These are phyloP conservation scores for Aspergillus oerlinghausenensis DNA, from an alignment of 2,329 filamentous ascomycete genomes.

Conservation along the genomic window DNA sequence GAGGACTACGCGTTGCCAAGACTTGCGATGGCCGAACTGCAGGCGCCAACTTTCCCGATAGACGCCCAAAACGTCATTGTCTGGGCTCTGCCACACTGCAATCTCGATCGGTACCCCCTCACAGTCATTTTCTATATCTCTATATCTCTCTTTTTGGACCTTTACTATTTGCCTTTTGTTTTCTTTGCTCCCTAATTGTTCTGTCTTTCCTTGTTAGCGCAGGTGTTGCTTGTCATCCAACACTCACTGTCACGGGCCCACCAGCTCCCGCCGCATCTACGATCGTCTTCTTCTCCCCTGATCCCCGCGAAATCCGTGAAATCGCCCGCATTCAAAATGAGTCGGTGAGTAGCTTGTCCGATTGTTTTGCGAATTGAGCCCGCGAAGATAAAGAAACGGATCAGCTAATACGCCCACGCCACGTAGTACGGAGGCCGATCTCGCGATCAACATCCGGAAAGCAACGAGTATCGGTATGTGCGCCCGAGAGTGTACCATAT, in stretches of 20 bases:
- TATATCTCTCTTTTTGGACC: conserved; percentile 5
- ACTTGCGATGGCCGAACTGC: conserved; percentile 15
- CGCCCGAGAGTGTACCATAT: conserved; percentile 3
- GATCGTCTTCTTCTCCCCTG: conserved; percentile 17
- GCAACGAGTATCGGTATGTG: conserved; percentile 57
- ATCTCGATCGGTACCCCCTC: conserved; percentile 7
- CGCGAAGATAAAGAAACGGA: background rate
- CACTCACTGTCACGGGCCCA: background rate
- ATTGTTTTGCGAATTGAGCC: background rate
- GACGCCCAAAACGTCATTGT: conserved; percentile 27
- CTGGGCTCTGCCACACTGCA: background rate
- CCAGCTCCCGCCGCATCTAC: conserved; percentile 1
- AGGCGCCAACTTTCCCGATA: conserved; percentile 32
- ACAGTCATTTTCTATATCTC: conserved; percentile 10
- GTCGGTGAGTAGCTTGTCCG: conserved; percentile 45
- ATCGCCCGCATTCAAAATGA: conserved; percentile 55
- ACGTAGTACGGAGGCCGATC: conserved; percentile 56
- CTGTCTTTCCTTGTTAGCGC: background rate
- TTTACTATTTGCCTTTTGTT: background rate
- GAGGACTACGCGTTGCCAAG: conserved; percentile 27
- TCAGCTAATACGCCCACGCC: background rate
- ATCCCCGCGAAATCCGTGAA: conserved; percentile 15
- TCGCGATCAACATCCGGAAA: conserved; percentile 64
- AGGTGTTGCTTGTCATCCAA: background rate
- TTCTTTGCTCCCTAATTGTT: background rate